Evolutionary conservation across 139 green algal species (phyloP), one percentile per base, ranked within the genome.

Genomic region (Nannochloris sp.): DNA sequence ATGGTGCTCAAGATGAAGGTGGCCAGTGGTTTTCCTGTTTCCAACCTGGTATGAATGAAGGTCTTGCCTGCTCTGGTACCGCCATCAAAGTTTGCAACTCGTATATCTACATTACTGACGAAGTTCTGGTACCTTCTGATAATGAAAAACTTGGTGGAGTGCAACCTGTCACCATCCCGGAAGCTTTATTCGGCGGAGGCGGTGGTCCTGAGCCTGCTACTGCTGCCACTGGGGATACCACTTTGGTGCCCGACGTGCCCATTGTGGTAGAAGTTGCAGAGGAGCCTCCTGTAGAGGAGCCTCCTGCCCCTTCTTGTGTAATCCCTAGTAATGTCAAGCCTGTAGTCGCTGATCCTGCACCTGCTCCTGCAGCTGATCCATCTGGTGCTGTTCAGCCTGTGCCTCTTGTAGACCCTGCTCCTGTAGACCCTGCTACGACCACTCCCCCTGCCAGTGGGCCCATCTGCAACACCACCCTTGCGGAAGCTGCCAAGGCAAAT

Each of bases 401-500:
- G 3, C 48, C 64, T 4, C 30, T 7, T 10, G 36, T 29, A 27
- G 14, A 59, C 4, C 29, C 51, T 30, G 29, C 51, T 0, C 31
- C 31, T 27, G 13, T 19, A 42, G n/a, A 6, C 9, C 47, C 31
- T 36, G 31, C 23, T 32, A 30, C 60, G 5, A 23, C 35, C 36
- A 32, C 48, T 15, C 31, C 7, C 29, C 8, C 24, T 46, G 29
- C 29, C 38, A 10, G 29, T 23, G 35, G 29, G n/a, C n/a, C n/a
- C n/a, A n/a, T n/a, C 34, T 77, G 70, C 35, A 53, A 77, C 39
- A 72, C 31, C 7, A 77, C 70, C 2, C 66, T 65, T 51, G 55
- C 39, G 12, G 33, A 77, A 33, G 70, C 30, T 14, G 70, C 70
- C 10, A 48, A 25, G 5, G 33, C 60, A 34, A 6, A 15, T 15